These are phyloP conservation scores for Trametes sanguinea DNA, from an alignment of 768 basidiomycete species.

Conservation along the genomic window DNA sequence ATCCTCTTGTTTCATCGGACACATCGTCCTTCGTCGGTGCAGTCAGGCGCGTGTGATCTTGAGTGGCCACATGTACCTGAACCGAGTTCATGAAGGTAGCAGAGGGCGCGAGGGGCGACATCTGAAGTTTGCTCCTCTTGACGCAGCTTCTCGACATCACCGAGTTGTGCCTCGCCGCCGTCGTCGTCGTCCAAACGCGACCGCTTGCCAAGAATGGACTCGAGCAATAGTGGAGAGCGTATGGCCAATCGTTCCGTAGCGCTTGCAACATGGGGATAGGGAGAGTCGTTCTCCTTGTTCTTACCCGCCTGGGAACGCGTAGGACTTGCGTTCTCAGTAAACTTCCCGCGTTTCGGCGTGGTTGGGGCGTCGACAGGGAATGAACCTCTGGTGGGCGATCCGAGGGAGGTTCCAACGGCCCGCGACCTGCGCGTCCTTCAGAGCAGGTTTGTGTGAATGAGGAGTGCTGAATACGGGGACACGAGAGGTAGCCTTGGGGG, in stretches of 20 bases:
- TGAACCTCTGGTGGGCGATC: background rate
- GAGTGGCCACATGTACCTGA: constrained; percentile 7
- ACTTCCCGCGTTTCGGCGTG: constrained; percentile 24
- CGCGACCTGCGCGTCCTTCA: background rate
- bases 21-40: background rate
- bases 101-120: constrained; percentile 13
- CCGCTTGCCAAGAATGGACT: constrained; percentile 44
- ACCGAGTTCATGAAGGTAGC: constrained; percentile 3
- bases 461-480: background rate
- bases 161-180: background rate
- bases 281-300: constrained; percentile 66
- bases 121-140: constrained; percentile 20
- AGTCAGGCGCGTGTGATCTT: background rate
- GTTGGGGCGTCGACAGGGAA: constrained; percentile 13
- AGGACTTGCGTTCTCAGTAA: constrained; percentile 21
- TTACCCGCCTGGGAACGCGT: constrained; percentile 31
- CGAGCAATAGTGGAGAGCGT: constrained; percentile 42
- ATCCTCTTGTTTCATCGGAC: background rate
- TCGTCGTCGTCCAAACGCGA: constrained; percentile 37
- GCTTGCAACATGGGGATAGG: constrained; percentile 40
- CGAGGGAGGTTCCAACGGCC: background rate
- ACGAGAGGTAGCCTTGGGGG: constrained; percentile 14
- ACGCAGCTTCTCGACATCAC: constrained; percentile 14
- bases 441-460: background rate
- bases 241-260: constrained; percentile 49